Base-by-base conservation (phyloP, 371 early-diverging fungal species). In the Mucor irregularis region DNA sequence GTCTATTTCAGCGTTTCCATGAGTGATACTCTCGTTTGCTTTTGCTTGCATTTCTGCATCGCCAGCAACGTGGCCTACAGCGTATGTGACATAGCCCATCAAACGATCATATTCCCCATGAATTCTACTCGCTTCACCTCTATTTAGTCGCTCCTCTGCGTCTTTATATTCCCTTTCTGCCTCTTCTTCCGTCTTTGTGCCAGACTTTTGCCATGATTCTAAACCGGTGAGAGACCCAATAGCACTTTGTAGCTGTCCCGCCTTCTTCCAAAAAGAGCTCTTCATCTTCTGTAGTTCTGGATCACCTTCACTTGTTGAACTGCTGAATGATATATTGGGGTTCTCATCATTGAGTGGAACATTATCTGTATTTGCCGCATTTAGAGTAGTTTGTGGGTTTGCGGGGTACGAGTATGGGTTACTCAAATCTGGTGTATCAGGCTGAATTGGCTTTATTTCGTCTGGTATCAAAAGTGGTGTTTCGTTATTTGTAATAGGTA, bases 71-170 rank as follows among this genome's bases (percentile, higher is more conserved):
- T 77, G 72, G 1, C 74, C 78, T 8, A 74, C 43, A 7, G 68
- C 71, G 39, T 64, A 54, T 9, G 38, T 55, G 6, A 71, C 34
- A 4, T 46, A 58, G 0, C 78, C 78, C 74, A 74, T 69, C 9
- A 64, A 26, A 0, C 72, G 62, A 26, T 77, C 65, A 45, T 73
- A 77, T 50, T 77, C 74, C 0, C 78, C 78, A 51, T 71, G 68
- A 1, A 67, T 28, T 38, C 72, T 53, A 48, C 78, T 77, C 0
- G 78, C 61, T 26, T 60, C 66, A 6, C 71, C 70, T 24, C 40
- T 30, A 6, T 48, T 29, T 6, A 57, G 21, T 39, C 57, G 50
- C 10, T 45, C 40, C 13, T 69, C 59, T 5, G 78, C 78, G 16
- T 69, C 64, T 40, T 29, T 33, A 35, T 62, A 66, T 4, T 50